Conservation (phyloP, 345 rosid species). For the Theobroma cacao region DNA sequence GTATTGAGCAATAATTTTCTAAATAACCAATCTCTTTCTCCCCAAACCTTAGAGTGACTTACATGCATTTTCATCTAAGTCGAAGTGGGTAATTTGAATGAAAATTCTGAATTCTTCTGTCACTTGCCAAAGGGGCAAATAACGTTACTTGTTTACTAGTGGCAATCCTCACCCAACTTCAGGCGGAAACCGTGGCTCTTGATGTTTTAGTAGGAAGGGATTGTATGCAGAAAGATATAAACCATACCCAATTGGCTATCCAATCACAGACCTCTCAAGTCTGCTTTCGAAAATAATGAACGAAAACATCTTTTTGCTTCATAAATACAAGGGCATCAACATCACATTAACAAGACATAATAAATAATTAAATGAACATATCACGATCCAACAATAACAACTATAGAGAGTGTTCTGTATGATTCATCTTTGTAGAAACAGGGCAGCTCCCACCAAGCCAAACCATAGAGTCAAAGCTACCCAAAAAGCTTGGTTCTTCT, state of each 20-base stretch:
- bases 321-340: slow-evolving; percentile 13
- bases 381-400: slow-evolving; percentile 13
- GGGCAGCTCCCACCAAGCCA: slow-evolving; percentile 84
- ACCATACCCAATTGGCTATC: neutral
- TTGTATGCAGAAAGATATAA: neutral
- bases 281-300: neutral
- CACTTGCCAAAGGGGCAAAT: no score
- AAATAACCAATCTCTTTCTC: no score
- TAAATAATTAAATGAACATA: slow-evolving; percentile 30
- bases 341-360: slow-evolving; percentile 10
- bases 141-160: no score
- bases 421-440: slow-evolving; percentile 62
- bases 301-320: slow-evolving; percentile 11
- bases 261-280: neutral
- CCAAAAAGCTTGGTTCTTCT: slow-evolving; percentile 75
- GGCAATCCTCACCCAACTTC: neutral
- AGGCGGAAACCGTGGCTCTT: neutral
- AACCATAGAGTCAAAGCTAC: slow-evolving; percentile 74
- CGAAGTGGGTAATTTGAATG: no score
- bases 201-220: neutral
- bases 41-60: no score
- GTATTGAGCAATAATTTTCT: no score
- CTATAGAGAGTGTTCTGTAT: neutral
- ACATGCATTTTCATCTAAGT: no score
- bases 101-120: neutral